A percentile compares a stretch with the other conserved stretches of the same genome.
phyloP scores from a whole-genome alignment of 2,329 filamentous ascomycete genomes.

The Apiospora kogelbergensis region DNA sequence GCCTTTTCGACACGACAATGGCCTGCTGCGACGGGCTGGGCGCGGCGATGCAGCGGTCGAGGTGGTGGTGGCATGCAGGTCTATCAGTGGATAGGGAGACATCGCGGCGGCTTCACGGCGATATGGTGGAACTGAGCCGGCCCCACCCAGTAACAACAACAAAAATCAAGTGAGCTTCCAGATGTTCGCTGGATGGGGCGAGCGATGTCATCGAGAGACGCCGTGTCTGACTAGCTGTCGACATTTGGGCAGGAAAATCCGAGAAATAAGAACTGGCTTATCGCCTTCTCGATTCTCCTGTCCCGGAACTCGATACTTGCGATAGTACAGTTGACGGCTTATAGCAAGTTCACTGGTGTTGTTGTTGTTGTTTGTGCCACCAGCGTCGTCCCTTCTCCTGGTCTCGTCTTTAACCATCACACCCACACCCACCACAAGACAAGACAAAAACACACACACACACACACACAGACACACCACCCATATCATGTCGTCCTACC shows the following conservation, averaged over 20 bases:
- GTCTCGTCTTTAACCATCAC: not conserved
- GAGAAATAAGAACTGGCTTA: constrained; percentile 3
- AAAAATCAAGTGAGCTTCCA: constrained; percentile 2
- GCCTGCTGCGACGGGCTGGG: not conserved
- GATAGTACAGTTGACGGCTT: constrained; percentile 3
- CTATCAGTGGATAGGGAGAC: not conserved
- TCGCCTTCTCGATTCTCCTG: not conserved
- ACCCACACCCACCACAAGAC: not conserved
- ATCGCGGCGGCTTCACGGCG: constrained; percentile 19
- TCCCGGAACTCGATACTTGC: constrained; percentile 1
- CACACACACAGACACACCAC: not conserved
- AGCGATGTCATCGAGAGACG: constrained; percentile 11
- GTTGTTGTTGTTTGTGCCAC: not conserved
- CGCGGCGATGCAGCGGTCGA: not conserved
- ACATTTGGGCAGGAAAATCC: not conserved
- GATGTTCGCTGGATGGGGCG: constrained; percentile 1
- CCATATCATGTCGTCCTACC: constrained; percentile 5
- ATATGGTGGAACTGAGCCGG: constrained; percentile 18
- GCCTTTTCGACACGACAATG: not conserved
- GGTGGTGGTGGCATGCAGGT: not conserved
- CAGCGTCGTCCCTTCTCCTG: not conserved
- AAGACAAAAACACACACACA: not conserved
- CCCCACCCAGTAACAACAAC: constrained; percentile 6
- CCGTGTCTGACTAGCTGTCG: not conserved
- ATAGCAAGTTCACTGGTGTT: not conserved